A percentile compares a stretch with the other conserved stretches of the same genome.
phyloP scores from a whole-genome alignment of 148 eudicot genomes.

The Rhododendron mucronatum region DNA sequence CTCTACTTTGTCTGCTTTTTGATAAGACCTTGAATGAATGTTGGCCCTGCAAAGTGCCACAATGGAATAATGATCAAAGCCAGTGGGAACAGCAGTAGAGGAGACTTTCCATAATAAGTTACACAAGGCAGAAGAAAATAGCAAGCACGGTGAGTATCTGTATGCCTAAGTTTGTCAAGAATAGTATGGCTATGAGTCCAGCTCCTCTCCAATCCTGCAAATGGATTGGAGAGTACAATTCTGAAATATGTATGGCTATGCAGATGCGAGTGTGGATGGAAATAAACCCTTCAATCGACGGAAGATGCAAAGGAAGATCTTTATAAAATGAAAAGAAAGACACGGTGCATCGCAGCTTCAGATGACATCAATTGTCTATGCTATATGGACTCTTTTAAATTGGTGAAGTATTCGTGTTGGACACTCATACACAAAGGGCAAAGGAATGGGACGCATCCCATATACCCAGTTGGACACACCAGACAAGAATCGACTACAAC shows the following conservation, averaged over 20 bases:
- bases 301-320: background rate
- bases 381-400: background rate
- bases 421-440: background rate
- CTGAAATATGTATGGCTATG: background rate
- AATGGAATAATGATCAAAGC: background rate
- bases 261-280: background rate
- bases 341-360: background rate
- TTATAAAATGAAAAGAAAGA: background rate
- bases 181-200: background rate
- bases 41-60: constrained; percentile 10
- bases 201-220: background rate
- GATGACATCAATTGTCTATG: background rate
- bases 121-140: background rate
- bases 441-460: background rate
- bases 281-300: background rate
- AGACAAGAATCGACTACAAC: background rate
- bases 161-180: background rate
- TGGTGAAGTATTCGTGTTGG: background rate
- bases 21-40: constrained; percentile 1
- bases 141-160: background rate
- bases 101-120: constrained; percentile 6
- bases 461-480: background rate
- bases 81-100: background rate
- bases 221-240: too few relatives aligned
- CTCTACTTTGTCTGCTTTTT: background rate